Evolutionary conservation across 371 early-diverging fungal species (phyloP), one percentile per base, ranked within the genome.

Genomic region (Paraphysoderma sedebokerense): DNA sequence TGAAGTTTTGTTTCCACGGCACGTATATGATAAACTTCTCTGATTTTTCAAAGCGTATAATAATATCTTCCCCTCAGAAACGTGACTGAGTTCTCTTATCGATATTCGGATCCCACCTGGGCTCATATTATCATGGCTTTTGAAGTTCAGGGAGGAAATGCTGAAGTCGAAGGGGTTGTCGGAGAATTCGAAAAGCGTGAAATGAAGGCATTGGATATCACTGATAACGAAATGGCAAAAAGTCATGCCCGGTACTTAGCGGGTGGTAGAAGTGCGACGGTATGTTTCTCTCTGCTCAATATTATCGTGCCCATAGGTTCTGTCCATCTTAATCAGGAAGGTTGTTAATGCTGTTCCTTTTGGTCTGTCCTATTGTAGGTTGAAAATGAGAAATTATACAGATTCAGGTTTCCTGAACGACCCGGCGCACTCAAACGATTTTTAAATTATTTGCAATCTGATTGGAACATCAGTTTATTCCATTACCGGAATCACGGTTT

Each of bases 351-450:
- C n/a, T n/a, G n/a, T n/a, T n/a, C n/a, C n/a, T n/a, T n/a, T n/a
- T n/a, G n/a, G n/a, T n/a, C 11, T 47, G 13, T 34, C 22, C 24
- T 15, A 42, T 9, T 38, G 3, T n/a, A 50, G 32, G 82, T 85
- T 2, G 68, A 62, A 32, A 70, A 90, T 56, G 95, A 97, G 63
- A 76, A 84, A 9, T 68, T 97, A 44, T 83, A 86, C 63, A 66
- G 93, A 46, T 92, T 97, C 67, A 68, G 81, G 55, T 97, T 95
- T 68, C 92, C 92, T 9, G 95, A 95, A 62, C 75, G 92, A 38
- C 95, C 92, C 7, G 92, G 90, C 39, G 92, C 92, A 2, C 65
- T 92, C 26, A 62, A 73, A 23, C 76, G 76, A 53, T 93, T 96
- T 60, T 68, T 96, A 50, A 52, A 57, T n/a, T 76, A 75, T 13